Evolutionary conservation across 2,329 filamentous ascomycete genomes (phyloP).

Genomic region (Phyllosticta citribraziliensis): DNA sequence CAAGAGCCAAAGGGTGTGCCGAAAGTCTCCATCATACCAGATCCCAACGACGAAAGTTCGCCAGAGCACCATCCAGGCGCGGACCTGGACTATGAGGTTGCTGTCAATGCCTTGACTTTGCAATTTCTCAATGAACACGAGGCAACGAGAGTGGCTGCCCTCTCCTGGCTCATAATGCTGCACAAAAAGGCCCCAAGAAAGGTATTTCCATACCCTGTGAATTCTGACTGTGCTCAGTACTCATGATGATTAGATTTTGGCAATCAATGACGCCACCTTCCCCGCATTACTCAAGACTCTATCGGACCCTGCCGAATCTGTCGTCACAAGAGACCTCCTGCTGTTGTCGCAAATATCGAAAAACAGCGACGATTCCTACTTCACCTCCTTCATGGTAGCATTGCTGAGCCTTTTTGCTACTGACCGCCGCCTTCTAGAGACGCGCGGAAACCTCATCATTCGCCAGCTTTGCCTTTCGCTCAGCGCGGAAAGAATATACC

Average conservation of each 20-base stretch:
- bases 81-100: constrained; percentile 91
- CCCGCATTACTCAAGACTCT: constrained; percentile 91
- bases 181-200: constrained; percentile 91
- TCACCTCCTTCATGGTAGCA: constrained; percentile 97
- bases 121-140: constrained; percentile 96
- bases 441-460: constrained; percentile 90
- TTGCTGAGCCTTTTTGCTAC: constrained; percentile 91
- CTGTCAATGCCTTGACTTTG: constrained; percentile 84
- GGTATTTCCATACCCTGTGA: constrained; percentile 35
- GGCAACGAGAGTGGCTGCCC: constrained; percentile 81
- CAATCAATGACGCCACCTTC: constrained; percentile 95
- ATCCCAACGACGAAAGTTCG: constrained; percentile 34
- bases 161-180: constrained; percentile 96
- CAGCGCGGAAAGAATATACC: constrained; percentile 89
- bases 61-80: constrained; percentile 39
- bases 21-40: constrained; percentile 27
- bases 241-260: constrained; percentile 42
- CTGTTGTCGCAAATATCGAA: constrained; percentile 91
- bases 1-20: constrained; percentile 18
- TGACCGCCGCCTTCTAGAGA: constrained; percentile 82
- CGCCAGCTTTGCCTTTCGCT: constrained; percentile 86
- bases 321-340: constrained; percentile 89
- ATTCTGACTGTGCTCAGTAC: background rate
- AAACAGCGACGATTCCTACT: constrained; percentile 95
- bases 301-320: constrained; percentile 88